Evolutionary conservation across 1,284 basidiomycete genomes (phyloP), one percentile per base, ranked within the genome.

Genomic region (Testicularia cyperi): DNA sequence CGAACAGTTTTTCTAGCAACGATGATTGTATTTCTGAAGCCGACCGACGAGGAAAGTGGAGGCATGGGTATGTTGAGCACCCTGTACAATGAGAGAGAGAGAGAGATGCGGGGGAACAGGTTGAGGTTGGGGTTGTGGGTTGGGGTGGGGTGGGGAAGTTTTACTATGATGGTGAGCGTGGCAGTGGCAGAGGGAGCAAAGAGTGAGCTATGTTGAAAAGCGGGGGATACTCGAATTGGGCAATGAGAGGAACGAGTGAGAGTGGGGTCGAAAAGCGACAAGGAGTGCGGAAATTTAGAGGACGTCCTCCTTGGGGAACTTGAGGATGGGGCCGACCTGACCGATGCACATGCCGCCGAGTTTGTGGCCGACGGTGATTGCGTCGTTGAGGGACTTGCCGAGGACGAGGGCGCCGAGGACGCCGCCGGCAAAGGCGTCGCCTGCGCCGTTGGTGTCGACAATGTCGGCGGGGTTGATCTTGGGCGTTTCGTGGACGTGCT

Each of bases 401-500:
- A 83, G 78, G 38, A 91, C 85, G 40, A 86, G 82, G 1, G 88
- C 92, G 38, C 89, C 95, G 38, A 97, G 78, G 81, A 97, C 92
- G 36, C 90, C 95, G 57, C 95, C 95, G n/a, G 92, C 91, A 70
- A 98, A 98, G 39, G 91, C 92, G 78, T 99, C 95, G 40, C 95
- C 95, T n/a, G 95, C 95, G 41, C 90, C 95, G 79, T 98, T 99
- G 46, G 95, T 99, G 79, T 98, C 95, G 49, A 96, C 86, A 69
- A 99, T 76, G 42, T 75, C 58, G 32, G 58, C 45, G 5, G 72
- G 55, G 46, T 65, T 48, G 32, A 77, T 66, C 78, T 81, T 81
- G 78, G 72, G 79, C 74, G 78, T 81, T 77, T 40, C 65, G 77
- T 79, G 79, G 9, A 77, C 48, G 38, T 68, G 68, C 19, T 84